Conservation (phyloP, 441 rosid genomes). For the Eugenia klotzschiana region DNA sequence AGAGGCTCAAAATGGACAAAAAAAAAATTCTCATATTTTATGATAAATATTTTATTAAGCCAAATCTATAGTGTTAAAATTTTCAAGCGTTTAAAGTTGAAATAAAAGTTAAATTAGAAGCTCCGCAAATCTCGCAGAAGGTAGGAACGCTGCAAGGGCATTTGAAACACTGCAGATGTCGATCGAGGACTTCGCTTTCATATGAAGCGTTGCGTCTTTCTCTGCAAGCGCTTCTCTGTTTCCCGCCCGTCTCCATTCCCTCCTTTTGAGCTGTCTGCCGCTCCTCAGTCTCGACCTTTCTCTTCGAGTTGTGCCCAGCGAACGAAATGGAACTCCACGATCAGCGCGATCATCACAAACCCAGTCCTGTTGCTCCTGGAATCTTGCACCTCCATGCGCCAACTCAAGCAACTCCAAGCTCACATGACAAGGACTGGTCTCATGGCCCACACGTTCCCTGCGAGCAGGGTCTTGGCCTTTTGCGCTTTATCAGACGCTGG, state of each 20-base stretch:
- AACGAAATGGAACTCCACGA: slow-evolving; percentile 7
- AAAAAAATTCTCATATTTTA: background rate
- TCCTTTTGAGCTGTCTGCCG: background rate
- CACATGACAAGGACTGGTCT: slow-evolving; percentile 3
- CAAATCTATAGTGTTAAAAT: background rate
- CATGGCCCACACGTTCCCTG: slow-evolving; percentile 6
- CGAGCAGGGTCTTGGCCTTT: slow-evolving; percentile 8
- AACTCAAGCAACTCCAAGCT: slow-evolving; percentile 8
- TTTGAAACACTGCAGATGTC: background rate
- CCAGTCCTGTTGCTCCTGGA: slow-evolving; percentile 4
- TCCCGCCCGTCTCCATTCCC: background rate
- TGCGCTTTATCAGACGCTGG: slow-evolving; percentile 1
- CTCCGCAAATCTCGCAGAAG: background rate
- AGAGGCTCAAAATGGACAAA: background rate
- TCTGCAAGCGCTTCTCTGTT: background rate
- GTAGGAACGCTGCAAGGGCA: background rate
- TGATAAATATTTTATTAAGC: background rate
- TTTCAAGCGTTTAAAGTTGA: background rate
- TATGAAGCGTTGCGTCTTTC: background rate
- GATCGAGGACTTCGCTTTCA: background rate
- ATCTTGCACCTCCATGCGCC: slow-evolving; percentile 3
- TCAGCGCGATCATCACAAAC: background rate
- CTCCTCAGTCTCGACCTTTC: background rate
- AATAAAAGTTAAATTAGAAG: background rate
- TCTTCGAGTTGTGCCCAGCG: background rate